Evolutionary conservation across 2,329 filamentous ascomycete species (phyloP), one percentile per base, ranked within the genome.

Genomic region (Cladosporium sp.): DNA sequence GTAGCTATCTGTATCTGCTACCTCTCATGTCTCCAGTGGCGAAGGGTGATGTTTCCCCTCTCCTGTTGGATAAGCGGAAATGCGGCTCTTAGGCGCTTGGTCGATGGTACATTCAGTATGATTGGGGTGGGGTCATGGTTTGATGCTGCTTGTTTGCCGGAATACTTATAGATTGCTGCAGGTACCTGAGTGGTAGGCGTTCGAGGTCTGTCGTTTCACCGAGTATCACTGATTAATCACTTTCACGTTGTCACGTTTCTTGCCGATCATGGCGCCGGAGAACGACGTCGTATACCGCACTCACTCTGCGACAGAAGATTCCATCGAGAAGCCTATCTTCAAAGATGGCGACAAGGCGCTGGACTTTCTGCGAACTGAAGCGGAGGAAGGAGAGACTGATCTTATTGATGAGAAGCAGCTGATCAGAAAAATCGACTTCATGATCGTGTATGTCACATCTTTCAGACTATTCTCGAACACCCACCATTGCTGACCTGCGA

Each of bases 351-450:
- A 61, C 25, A 56, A 59, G 17, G 60, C 60, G 15, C 45, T 61
- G 34, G 58, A 58, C 1, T 61, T 61, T 36, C 32, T 61, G 13
- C 60, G 58, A 24, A 36, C 28, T 10, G 60, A 61, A 24, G 60
- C 58, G 10, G 57, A 56, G 17, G 54, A 51, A 34, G 58, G 60
- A 4, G 60, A 61, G 39, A 40, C 49, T 3, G 58, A 58, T 34
- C 34, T 51, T 19, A 40, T 60, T 13, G 60, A 61, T 39, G 58
- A 61, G 50, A 66, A 63, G 55, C 57, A 55, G 35, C 54, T 71
- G 19, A 42, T 66, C 1, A 62, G 69, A 4, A 75, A 73, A 60
- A 74, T 75, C 25, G 74, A 77, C 47, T 71, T 67, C 65, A 72
- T 71, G 66, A 71, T 77, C 32, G 69, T 76, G 63, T 51, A 37